Conservation (phyloP, 768 basidiomycete species). For the Harrya chromipes region DNA sequence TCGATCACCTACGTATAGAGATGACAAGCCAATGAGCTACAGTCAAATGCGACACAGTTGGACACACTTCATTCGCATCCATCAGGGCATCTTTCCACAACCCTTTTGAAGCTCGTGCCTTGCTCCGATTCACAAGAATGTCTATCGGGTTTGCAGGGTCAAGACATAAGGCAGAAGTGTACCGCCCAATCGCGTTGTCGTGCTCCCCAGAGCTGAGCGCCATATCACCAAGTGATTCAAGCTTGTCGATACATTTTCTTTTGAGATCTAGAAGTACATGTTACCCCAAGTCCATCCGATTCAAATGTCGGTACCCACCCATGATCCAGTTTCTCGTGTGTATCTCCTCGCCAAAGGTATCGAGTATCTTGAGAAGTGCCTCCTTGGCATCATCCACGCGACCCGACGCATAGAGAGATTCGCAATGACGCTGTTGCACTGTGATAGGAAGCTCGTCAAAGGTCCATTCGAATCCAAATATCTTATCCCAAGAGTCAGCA, state of each 20-base stretch:
- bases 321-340: neutral
- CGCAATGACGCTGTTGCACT: neutral
- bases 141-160: neutral
- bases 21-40: neutral
- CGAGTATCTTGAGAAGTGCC: neutral
- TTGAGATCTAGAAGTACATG: neutral
- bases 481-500: too few species aligned
- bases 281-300: neutral
- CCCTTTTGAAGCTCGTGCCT: neutral
- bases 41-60: neutral
- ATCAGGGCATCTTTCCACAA: constrained; percentile 1
- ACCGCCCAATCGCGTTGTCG: constrained; percentile 2
- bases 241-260: neutral
- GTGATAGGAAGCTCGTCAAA: constrained; percentile 1
- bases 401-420: neutral
- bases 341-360: neutral
- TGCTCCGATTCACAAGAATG: neutral
- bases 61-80: constrained; percentile 1
- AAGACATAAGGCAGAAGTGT: constrained; percentile 7
- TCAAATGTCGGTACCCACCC: neutral
- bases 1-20: neutral
- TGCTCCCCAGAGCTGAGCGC: neutral
- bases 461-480: neutral
- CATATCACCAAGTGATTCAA: neutral
- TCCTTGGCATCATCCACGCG: neutral